A percentile compares a stretch with the other conserved stretches of the same genome.
Evolutionary conservation across 305 asterid genomes (phyloP).

Genomic region (Euphrasia arctica): DNA sequence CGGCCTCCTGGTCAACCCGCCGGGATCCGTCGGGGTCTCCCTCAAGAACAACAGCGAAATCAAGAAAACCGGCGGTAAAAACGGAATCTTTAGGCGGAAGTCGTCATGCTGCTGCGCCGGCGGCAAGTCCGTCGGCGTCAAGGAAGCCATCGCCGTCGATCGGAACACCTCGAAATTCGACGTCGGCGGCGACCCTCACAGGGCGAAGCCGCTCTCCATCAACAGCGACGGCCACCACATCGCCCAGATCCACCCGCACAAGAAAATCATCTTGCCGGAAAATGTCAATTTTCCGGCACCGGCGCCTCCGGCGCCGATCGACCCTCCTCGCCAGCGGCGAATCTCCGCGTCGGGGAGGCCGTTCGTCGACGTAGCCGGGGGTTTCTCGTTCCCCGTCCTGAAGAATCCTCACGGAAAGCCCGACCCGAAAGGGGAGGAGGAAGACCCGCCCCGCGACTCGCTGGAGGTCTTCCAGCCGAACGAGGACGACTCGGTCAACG

Average conservation of each 20-base stretch:
- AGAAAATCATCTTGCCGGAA: neutral
- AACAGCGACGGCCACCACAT: neutral
- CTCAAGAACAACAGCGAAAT: conserved; percentile 29
- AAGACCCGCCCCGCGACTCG: conserved; percentile 63
- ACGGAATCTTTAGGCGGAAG: conserved; percentile 32
- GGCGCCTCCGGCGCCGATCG: conserved; percentile 46
- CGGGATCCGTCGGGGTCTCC: conserved; percentile 45
- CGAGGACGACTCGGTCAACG: conserved; percentile 8
- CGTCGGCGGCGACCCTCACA: neutral
- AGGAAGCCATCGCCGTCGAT: conserved; percentile 53
- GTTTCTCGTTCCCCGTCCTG: conserved; percentile 65
- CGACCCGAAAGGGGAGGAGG: conserved; percentile 12
- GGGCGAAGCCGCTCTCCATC: conserved; percentile 20
- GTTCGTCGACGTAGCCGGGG: conserved; percentile 33
- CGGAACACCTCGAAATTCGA: too few relatives aligned
- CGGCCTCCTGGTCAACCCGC: conserved; percentile 55
- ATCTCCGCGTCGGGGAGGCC: conserved; percentile 43
- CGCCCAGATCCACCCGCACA: neutral
- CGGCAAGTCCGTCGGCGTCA: conserved; percentile 58
- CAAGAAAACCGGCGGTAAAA: conserved; percentile 10
- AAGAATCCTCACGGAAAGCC: conserved; percentile 30
- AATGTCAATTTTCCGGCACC: neutral
- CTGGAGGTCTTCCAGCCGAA: conserved; percentile 60
- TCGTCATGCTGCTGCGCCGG: conserved; percentile 74
- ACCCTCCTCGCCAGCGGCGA: conserved; percentile 42